Evolutionary conservation across 495 filamentous ascomycete species (phyloP), one percentile per base, ranked within the genome.

Genomic region (Tuber brumale): DNA sequence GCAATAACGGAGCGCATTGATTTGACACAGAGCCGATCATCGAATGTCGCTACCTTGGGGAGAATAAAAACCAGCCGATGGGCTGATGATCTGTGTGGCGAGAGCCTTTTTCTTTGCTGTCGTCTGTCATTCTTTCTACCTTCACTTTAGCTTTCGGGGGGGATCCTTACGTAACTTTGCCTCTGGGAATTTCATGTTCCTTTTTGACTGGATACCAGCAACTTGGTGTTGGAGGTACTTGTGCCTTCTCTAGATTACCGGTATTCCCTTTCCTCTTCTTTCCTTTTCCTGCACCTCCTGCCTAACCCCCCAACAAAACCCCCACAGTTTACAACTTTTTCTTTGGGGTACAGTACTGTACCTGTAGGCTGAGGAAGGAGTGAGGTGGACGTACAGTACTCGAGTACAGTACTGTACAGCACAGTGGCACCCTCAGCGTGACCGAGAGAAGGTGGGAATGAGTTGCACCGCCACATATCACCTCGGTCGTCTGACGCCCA

Each of bases 401-500:
- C 37, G n/a, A n/a, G n/a, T n/a, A n/a, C n/a, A n/a, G 1, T 39
- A 39, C 37, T 1, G 37, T 37, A 42, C 7, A 5, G 7, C 8
- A n/a, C 46, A 21, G 23, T 51, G 5, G 1, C 37, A 10, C 57
- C 27, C 51, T 16, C 12, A 66, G 51, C 51, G 21, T 27, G n/a
- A 27, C 21, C 9, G n/a, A 31, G 57, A 2, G 1, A 31, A 66
- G 12, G 27, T 35, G 61, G 39, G 46, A 42, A 44, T 46, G 23
- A 44, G 48, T 16, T 61, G 43, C 48, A 73, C 78, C 78, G 57
- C 57, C 57, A 66, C 57, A 66, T 19, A 66, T 35, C 27, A 66
- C 51, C n/a, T 48, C 46, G 19, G 46, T 51, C 46, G 23, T 51
- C 23, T 8, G 46, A 51, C 46, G 46, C 23, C 21, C 21, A n/a